Evolutionary conservation across 73 alveolate species (phyloP).

Genomic region (Urostyla sp.): DNA sequence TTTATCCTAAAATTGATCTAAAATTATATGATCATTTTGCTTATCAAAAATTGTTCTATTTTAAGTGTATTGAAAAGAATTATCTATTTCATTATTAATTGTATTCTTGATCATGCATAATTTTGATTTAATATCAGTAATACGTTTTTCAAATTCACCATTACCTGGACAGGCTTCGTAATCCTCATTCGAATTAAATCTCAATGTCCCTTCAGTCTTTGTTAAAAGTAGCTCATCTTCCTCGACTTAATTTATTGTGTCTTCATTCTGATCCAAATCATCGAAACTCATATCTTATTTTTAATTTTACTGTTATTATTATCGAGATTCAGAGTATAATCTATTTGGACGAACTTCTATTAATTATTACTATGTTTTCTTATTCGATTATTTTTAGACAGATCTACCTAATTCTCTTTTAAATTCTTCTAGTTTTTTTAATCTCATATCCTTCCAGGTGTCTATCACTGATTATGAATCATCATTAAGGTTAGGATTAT

Average conservation of each 20-base stretch:
- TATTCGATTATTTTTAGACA: conserved; percentile 4
- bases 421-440: conserved; percentile 35
- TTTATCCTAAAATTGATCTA: conserved; percentile 7
- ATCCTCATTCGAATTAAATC: neutral
- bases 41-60: neutral
- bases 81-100: conserved; percentile 28
- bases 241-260: neutral
- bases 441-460: conserved; percentile 16
- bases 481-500: neutral
- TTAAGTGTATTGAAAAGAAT: conserved; percentile 1
- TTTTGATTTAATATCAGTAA: conserved; percentile 27
- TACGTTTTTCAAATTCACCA: conserved; percentile 38
- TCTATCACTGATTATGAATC: neutral
- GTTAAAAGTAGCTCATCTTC: conserved; percentile 29
- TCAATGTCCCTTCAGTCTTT: conserved; percentile 35
- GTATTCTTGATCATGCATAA: conserved; percentile 14
- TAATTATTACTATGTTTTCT: neutral
- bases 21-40: neutral
- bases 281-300: neutral
- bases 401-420: conserved; percentile 17
- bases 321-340: neutral
- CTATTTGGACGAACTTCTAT: neutral
- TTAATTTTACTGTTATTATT: neutral
- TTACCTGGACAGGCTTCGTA: neutral
- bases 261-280: neutral